Conservation (phyloP, 495 filamentous ascomycete genomes). For the Xylaria acuta region DNA sequence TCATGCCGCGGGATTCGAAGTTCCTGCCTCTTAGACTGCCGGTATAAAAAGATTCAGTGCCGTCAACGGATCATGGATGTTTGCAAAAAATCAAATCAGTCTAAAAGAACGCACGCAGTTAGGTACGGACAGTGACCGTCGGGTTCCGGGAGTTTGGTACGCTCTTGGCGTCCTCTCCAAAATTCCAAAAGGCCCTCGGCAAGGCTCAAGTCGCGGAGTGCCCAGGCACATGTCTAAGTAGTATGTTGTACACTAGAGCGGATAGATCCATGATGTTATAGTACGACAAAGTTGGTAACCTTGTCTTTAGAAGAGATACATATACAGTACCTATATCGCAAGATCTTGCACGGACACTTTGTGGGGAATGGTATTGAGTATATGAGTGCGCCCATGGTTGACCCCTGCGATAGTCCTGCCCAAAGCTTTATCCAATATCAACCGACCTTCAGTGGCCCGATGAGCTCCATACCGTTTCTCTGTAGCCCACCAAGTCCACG, state of each 20-base stretch:
- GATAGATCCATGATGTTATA: neutral
- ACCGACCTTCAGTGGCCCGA: neutral
- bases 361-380: neutral
- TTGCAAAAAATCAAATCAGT: neutral
- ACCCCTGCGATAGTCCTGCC: neutral
- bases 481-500: neutral
- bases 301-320: constrained; percentile 8
- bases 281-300: neutral
- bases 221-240: no score
- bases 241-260: no score
- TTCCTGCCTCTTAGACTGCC: neutral
- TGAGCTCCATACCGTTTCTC: neutral
- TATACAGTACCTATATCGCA: constrained; percentile 8
- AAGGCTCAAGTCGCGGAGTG: no score
- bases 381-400: neutral
- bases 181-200: neutral
- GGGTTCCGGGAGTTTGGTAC: constrained; percentile 11
- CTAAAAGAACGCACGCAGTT: neutral
- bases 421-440: neutral
- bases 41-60: neutral
- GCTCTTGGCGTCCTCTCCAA: neutral
- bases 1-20: neutral
- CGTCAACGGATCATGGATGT: neutral
- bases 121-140: neutral
- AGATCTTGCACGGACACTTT: constrained; percentile 5